These are phyloP conservation scores for Nemania diffusa DNA, from an alignment of 2,329 filamentous ascomycete genomes.

Conservation along the genomic window DNA sequence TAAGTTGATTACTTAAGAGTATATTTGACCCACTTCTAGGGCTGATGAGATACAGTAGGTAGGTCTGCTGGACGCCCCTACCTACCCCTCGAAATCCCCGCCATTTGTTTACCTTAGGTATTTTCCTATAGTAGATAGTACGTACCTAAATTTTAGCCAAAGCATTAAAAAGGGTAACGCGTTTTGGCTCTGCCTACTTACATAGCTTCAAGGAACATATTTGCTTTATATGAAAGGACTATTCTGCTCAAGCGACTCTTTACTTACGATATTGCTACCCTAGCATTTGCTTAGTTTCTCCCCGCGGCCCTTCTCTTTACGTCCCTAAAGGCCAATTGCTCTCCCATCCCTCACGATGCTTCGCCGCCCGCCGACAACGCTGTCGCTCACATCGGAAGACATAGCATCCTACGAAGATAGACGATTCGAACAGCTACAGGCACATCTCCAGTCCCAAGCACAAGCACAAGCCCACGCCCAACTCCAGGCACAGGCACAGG, in stretches of 20 bases:
- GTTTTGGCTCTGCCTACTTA: background rate
- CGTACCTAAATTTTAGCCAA: background rate
- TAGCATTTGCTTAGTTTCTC: background rate
- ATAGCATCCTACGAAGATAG: constrained; percentile 76
- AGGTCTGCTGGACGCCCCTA: background rate
- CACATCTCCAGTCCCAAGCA: constrained; percentile 14
- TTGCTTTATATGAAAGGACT: background rate
- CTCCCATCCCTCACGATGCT: constrained; percentile 60
- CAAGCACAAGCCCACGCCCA: constrained; percentile 29
- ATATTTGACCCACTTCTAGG: constrained; percentile 28
- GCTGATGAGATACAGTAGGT: constrained; percentile 10
- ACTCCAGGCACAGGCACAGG: constrained; percentile 41
- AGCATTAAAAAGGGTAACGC: too few species aligned
- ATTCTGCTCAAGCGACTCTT: background rate
- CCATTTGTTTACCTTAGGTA: constrained; percentile 11
- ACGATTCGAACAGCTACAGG: constrained; percentile 51
- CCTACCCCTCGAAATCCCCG: constrained; percentile 9
- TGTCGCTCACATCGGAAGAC: constrained; percentile 76
- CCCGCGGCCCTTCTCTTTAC: background rate
- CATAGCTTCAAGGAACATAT: background rate
- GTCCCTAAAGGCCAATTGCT: background rate
- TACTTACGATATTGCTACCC: background rate
- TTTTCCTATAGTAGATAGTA: background rate
- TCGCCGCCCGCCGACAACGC: constrained; percentile 73
- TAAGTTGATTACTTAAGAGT: too few species aligned